Conservation (phyloP, 2,329 filamentous ascomycete genomes). For the Cryphonectria naterciae region DNA sequence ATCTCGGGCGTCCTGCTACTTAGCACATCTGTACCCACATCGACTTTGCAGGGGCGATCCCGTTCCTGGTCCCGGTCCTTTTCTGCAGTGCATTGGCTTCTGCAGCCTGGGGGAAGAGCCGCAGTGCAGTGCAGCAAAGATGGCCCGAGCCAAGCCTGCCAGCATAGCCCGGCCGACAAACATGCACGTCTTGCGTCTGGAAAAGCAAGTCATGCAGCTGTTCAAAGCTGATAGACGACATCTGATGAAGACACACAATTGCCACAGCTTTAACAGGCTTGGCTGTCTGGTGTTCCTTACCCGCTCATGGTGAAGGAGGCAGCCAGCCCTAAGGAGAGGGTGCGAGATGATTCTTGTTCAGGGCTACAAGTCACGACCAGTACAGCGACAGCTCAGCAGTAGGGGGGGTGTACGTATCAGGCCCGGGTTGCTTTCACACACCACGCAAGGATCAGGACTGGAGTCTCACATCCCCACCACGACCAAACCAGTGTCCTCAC, state of each 20-base stretch:
- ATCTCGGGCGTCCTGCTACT: conserved; percentile 19
- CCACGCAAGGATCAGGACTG: neutral
- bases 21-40: conserved; percentile 10
- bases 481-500: neutral
- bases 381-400: neutral
- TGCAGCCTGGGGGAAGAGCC: conserved; percentile 27
- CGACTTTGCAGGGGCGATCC: conserved; percentile 19
- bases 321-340: neutral
- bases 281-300: neutral
- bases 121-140: conserved; percentile 26
- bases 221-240: conserved; percentile 4
- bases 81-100: conserved; percentile 27
- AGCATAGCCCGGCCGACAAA: conserved; percentile 6
- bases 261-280: neutral
- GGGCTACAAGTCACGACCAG: neutral
- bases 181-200: conserved; percentile 20
- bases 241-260: neutral
- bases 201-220: conserved; percentile 26
- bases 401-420: conserved; percentile 6
- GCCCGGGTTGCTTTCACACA: neutral
- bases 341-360: neutral
- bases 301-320: neutral
- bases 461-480: neutral
- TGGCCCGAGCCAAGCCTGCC: conserved; percentile 21
- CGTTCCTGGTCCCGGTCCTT: conserved; percentile 10